Conservation (phyloP, 2,329 filamentous ascomycete species). For the Nemania abortiva region DNA sequence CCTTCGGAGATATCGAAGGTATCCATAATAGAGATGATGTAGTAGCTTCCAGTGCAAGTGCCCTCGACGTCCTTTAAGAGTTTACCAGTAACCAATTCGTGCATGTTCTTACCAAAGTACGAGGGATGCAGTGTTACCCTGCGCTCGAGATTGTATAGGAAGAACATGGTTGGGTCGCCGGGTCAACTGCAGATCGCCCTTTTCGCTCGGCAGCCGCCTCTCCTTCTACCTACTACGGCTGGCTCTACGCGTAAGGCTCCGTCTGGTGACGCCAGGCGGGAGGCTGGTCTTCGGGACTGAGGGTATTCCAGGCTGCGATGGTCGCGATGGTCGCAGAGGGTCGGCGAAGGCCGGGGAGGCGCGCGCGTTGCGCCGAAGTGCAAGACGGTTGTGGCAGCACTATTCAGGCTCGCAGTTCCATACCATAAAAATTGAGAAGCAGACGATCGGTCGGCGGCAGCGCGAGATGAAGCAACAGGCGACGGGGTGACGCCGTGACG, state of each 20-base stretch:
- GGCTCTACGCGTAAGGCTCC: neutral
- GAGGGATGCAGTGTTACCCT: conserved; percentile 95
- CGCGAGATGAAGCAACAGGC: neutral
- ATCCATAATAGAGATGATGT: conserved; percentile 98
- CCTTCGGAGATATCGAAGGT: conserved; percentile 95
- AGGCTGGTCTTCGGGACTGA: neutral
- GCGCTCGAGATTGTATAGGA: conserved; percentile 96
- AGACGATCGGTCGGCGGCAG: neutral
- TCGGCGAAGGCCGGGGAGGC: conserved; percentile 29
- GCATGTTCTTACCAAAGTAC: conserved; percentile 94
- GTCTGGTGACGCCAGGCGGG: conserved; percentile 1
- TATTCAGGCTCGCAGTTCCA: conserved; percentile 25
- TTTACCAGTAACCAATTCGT: conserved; percentile 89
- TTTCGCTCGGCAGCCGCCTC: neutral
- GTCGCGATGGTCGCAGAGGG: conserved; percentile 12
- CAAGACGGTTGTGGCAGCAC: conserved; percentile 24
- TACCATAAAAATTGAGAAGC: conserved; percentile 15
- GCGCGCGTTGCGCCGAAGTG: conserved; percentile 34
- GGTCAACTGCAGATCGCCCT: neutral
- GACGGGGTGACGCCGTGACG: neutral
- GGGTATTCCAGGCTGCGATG: neutral
- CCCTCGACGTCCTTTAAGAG: conserved; percentile 95
- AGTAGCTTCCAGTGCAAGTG: conserved; percentile 94
- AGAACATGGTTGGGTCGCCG: conserved; percentile 78
- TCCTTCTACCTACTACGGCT: conserved; percentile 2